A percentile compares a stretch with the other conserved stretches of the same genome.
Conservation (phyloP, 2,329 filamentous ascomycete species). For the Diaporthe citriasiana region DNA sequence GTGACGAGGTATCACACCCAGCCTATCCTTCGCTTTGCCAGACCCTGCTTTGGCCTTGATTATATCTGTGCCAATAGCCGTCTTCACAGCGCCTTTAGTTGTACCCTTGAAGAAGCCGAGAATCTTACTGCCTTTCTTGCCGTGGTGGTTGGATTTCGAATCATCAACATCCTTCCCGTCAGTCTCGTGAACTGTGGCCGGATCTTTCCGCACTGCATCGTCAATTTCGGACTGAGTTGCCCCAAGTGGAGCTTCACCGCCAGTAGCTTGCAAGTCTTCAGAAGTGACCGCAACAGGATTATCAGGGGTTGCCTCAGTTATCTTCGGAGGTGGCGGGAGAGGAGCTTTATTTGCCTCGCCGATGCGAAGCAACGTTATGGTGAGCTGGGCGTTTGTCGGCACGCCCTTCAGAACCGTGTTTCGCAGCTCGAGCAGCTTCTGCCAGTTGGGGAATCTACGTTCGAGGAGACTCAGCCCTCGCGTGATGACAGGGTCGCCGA, state of each 20-base stretch:
- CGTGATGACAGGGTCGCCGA: slow-evolving; percentile 81
- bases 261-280: slow-evolving; percentile 64
- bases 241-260: slow-evolving; percentile 64
- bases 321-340: slow-evolving; percentile 70
- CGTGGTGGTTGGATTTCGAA: slow-evolving; percentile 56
- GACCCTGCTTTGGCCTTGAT: slow-evolving; percentile 75
- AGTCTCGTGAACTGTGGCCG: slow-evolving; percentile 52
- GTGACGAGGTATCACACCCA: slow-evolving; percentile 75
- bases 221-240: slow-evolving; percentile 77
- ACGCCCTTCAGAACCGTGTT: slow-evolving; percentile 85
- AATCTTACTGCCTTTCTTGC: slow-evolving; percentile 60
- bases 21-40: slow-evolving; percentile 75
- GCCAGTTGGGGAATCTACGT: slow-evolving; percentile 76
- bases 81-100: slow-evolving; percentile 79
- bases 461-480: slow-evolving; percentile 72
- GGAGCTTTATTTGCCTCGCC: slow-evolving; percentile 87
- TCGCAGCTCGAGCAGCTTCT: slow-evolving; percentile 79
- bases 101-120: slow-evolving; percentile 78
- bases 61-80: slow-evolving; percentile 78
- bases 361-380: slow-evolving; percentile 83
- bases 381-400: slow-evolving; percentile 88
- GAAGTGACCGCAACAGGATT: slow-evolving; percentile 57
- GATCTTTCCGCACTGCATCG: slow-evolving; percentile 67
- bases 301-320: slow-evolving; percentile 53
- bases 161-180: slow-evolving; percentile 63